Conservation (phyloP, 345 rosid species). For the Bruguiera parviflora region DNA sequence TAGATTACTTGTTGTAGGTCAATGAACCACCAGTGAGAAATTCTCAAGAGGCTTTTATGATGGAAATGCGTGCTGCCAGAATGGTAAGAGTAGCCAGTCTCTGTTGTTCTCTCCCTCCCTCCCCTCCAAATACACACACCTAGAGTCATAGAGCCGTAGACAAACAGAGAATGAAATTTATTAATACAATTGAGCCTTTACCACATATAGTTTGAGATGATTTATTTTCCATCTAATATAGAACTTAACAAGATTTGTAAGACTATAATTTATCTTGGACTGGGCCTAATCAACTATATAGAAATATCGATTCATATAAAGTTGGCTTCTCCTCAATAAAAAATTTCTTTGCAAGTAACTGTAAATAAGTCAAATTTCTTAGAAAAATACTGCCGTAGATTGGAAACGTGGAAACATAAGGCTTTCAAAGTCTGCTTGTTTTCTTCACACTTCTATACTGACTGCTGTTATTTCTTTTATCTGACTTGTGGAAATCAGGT, state of each 20-base stretch:
- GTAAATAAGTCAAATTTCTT: too few species aligned
- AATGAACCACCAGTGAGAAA: conserved; percentile 74
- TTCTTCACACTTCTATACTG: too few species aligned
- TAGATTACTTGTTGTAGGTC: conserved; percentile 42
- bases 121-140: too few species aligned
- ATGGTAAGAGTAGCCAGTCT: conserved; percentile 45
- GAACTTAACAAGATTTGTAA: conserved; percentile 1
- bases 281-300: too few species aligned
- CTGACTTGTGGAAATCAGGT: conserved; percentile 40
- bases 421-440: too few species aligned
- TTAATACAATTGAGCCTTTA: neutral
- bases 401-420: neutral
- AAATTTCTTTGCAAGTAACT: too few species aligned
- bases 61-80: conserved; percentile 96
- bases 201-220: too few species aligned
- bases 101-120: neutral
- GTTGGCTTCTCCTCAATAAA: too few species aligned
- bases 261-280: neutral
- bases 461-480: too few species aligned
- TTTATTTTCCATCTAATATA: neutral
- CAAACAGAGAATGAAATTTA: neutral
- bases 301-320: too few species aligned
- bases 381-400: neutral
- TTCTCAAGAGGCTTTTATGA: conserved; percentile 83
- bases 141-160: too few species aligned